Evolutionary conservation across 202 grass and related monocot species (phyloP).

Genomic region (Cymbopogon flexuosus): DNA sequence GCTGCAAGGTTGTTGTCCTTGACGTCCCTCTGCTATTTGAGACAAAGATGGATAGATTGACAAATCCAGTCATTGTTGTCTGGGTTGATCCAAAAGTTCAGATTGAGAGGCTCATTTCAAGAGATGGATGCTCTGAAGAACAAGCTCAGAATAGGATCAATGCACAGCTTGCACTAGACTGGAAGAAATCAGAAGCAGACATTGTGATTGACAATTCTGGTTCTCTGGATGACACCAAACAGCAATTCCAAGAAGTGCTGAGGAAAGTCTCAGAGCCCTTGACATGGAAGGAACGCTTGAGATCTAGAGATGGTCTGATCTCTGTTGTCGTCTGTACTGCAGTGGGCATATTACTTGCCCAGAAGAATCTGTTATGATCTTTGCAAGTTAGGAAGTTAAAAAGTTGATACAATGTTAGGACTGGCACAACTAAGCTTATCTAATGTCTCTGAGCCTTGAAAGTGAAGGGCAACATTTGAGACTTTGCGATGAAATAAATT

Average conservation of each 20-base stretch:
- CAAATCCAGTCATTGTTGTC: conserved; percentile 60
- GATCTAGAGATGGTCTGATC: conserved; percentile 61
- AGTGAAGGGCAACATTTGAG: not conserved
- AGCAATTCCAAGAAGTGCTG: conserved; percentile 52
- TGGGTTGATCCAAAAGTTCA: conserved; percentile 72
- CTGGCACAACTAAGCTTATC: not conserved
- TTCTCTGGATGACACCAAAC: conserved; percentile 54
- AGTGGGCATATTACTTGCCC: conserved; percentile 49
- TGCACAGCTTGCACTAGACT: conserved; percentile 60
- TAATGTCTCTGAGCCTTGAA: not conserved
- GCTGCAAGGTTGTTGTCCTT: conserved; percentile 59
- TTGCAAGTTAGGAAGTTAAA: not conserved
- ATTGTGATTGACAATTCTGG: conserved; percentile 79
- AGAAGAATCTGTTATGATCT: conserved; percentile 55
- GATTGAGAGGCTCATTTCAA: conserved; percentile 62
- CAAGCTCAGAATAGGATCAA: conserved; percentile 64
- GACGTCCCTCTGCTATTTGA: conserved; percentile 83
- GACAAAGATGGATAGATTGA: conserved; percentile 75
- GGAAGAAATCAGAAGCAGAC: conserved; percentile 67
- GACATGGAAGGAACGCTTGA: conserved; percentile 56
- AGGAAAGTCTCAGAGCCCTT: conserved; percentile 49
- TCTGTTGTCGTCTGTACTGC: conserved; percentile 48
- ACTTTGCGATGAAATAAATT: not conserved
- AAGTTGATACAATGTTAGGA: not conserved
- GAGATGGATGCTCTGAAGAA: conserved; percentile 64